These are phyloP conservation scores for Hordeum pubiflorum DNA, from an alignment of 202 grass and related monocot species.

Conservation along the genomic window DNA sequence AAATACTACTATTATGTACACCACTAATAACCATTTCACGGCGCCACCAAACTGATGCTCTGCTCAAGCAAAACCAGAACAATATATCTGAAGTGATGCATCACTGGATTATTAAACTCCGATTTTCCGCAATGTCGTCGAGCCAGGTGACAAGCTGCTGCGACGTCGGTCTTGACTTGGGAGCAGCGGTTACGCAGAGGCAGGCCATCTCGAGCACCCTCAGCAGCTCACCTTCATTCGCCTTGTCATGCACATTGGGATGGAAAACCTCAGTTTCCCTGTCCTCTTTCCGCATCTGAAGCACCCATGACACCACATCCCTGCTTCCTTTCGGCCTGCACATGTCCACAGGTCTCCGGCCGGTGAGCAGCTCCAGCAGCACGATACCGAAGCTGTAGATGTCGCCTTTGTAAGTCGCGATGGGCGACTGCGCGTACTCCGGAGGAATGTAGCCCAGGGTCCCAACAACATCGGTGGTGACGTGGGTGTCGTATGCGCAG, in stretches of 20 bases:
- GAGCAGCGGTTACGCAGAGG: slow-evolving; percentile 56
- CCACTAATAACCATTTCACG: slow-evolving; percentile 14
- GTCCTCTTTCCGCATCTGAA: slow-evolving; percentile 68
- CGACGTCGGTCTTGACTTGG: slow-evolving; percentile 61
- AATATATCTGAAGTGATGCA: neutral
- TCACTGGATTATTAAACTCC: neutral
- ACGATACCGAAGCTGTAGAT: slow-evolving; percentile 95
- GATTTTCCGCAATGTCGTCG: slow-evolving; percentile 38
- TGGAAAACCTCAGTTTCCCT: slow-evolving; percentile 74
- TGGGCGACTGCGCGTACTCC: slow-evolving; percentile 78
- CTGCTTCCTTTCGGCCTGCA: slow-evolving; percentile 64
- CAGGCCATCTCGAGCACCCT: slow-evolving; percentile 80
- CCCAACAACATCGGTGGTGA: slow-evolving; percentile 86
- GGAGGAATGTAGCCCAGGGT: slow-evolving; percentile 95
- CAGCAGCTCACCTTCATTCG: slow-evolving; percentile 26
- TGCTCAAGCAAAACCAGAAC: slow-evolving; percentile 17
- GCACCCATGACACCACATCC: slow-evolving; percentile 81
- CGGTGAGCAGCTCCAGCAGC: slow-evolving; percentile 87
- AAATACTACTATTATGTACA: slow-evolving; percentile 54
- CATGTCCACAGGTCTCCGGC: slow-evolving; percentile 89
- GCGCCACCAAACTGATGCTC: slow-evolving; percentile 9
- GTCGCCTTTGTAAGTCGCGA: slow-evolving; percentile 91
- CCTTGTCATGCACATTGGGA: slow-evolving; percentile 37
- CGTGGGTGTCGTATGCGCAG: slow-evolving; percentile 68
- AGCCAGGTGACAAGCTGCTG: slow-evolving; percentile 76